A percentile compares a stretch with the other conserved stretches of the same genome.
These are phyloP conservation scores for Metrosideros polymorpha DNA, from an alignment of 441 rosid species.

Conservation along the genomic window DNA sequence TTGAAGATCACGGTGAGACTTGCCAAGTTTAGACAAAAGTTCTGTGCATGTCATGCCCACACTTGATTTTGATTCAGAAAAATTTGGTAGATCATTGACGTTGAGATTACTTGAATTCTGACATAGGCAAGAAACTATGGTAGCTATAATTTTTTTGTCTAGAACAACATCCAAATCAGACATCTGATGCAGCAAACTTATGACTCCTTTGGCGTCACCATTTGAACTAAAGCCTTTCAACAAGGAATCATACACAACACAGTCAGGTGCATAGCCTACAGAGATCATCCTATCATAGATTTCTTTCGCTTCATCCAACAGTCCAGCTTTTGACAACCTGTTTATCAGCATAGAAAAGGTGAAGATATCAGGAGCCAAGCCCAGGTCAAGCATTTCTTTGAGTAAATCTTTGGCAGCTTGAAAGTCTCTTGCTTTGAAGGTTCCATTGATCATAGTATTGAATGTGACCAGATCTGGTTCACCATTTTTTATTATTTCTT, in stretches of 20 bases:
- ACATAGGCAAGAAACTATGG: slow-evolving; percentile 47
- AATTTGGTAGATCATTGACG: slow-evolving; percentile 28
- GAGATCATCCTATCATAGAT: slow-evolving; percentile 45
- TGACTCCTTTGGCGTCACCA: slow-evolving; percentile 37
- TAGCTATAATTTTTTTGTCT: slow-evolving; percentile 33
- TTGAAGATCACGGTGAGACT: slow-evolving; percentile 3
- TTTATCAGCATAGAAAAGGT: slow-evolving; percentile 48
- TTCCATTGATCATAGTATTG: slow-evolving; percentile 54
- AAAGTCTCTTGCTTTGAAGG: slow-evolving; percentile 42
- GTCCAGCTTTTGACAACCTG: slow-evolving; percentile 47
- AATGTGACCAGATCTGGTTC: slow-evolving; percentile 34
- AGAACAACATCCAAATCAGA: slow-evolving; percentile 37
- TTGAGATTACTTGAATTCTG: slow-evolving; percentile 24
- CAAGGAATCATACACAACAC: slow-evolving; percentile 42
- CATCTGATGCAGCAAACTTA: slow-evolving; percentile 35
- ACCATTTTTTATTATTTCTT: slow-evolving; percentile 29
- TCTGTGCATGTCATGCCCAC: slow-evolving; percentile 19
- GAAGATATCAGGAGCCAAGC: slow-evolving; percentile 37
- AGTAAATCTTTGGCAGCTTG: slow-evolving; percentile 38
- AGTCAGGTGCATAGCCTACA: slow-evolving; percentile 39
- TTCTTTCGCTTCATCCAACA: slow-evolving; percentile 39
- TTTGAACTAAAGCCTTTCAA: slow-evolving; percentile 34
- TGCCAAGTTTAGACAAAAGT: slow-evolving; percentile 13
- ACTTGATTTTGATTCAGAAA: slow-evolving; percentile 17
- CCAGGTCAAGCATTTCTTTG: slow-evolving; percentile 38